Base-by-base conservation (phyloP, 2,329 filamentous ascomycete genomes). In the Stachybotrys chartarum region DNA sequence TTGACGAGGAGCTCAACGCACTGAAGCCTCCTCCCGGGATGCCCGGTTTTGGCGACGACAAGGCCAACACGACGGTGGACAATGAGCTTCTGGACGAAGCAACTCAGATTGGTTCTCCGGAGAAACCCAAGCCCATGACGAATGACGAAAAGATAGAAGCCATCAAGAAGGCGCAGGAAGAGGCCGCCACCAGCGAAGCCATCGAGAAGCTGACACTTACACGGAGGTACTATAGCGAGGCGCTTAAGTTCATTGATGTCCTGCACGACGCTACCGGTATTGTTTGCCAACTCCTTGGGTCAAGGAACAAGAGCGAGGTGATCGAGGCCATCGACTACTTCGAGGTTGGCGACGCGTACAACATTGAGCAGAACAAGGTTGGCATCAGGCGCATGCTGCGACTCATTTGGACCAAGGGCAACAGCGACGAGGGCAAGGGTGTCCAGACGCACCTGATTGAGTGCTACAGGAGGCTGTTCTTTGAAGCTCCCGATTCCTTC, bases 301-400 rank as follows among this genome's bases (percentile, higher is more conserved):
- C 94, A 32, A 90, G 90, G 67, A 99, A 99, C 78, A 99, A 99
- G 79, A 96, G 90, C 64, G 94, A 99, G 70, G 90, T 97, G 30
- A 96, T 99, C 59, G 95, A 99, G 70, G 94, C 95, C 16, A 99
- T 99, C 85, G 94, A 99, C 69, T 99, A 95, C 73, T 96, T 99
- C 63, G 91, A 95, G 63, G 85, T 96, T 49, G 88, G 94, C 49
- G 92, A 99, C 69, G 93, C 92, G 6, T 97, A 97, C 79, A 94
- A 95, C 70, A 87, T 99, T 56, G 90, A 97, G 70, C 90, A 94
- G 62, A 91, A 95, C 67, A 92, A 96, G 70, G 75, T 87, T 45
- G 94, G 95, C 56, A 97, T 99, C 66, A 84, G 93, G 57, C 87
- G 91, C 56, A 99, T 99, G 94, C 80, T 99, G 59, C 87, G 93